Conservation (phyloP, 2,329 filamentous ascomycete genomes). For the Fusarium sp. region DNA sequence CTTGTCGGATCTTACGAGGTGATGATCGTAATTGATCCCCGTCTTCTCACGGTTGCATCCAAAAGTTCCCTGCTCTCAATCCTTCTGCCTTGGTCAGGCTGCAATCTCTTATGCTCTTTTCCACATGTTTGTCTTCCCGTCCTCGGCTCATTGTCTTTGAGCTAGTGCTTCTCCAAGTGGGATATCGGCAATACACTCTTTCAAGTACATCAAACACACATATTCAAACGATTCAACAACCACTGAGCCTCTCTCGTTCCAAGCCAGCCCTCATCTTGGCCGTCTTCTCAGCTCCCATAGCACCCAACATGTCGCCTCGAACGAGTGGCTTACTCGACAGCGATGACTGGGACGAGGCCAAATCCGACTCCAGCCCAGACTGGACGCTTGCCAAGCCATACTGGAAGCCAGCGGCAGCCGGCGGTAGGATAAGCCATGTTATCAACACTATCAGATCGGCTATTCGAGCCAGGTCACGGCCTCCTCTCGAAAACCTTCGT, state of each 20-base stretch:
- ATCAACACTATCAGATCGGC: conserved; percentile 20
- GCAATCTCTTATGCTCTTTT: conserved; percentile 8
- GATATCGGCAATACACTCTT: not conserved
- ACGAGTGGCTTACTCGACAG: conserved; percentile 50
- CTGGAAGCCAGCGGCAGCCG: conserved; percentile 46
- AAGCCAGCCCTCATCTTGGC: not conserved
- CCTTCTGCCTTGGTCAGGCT: conserved; percentile 1
- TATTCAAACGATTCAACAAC: conserved; percentile 6
- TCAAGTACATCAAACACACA: conserved; percentile 9
- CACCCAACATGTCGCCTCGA: conserved; percentile 47
- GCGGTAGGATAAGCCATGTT: conserved; percentile 17
- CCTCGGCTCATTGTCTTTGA: conserved; percentile 26
- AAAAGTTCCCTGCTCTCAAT: conserved; percentile 23
- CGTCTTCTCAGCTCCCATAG: not conserved
- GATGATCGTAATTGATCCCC: conserved; percentile 2
- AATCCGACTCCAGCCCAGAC: conserved; percentile 35
- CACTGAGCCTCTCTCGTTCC: not conserved
- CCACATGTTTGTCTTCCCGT: conserved; percentile 29
- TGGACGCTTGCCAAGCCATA: conserved; percentile 36
- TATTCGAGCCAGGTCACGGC: conserved; percentile 29
- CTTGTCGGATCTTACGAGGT: not conserved
- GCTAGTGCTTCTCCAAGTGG: conserved; percentile 8
- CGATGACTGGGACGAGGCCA: conserved; percentile 51
- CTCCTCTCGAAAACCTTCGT: conserved; percentile 49
- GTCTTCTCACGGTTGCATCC: not conserved